Conservation (phyloP, 108 stramenopile genomes). For the Skeletonema grethae region DNA sequence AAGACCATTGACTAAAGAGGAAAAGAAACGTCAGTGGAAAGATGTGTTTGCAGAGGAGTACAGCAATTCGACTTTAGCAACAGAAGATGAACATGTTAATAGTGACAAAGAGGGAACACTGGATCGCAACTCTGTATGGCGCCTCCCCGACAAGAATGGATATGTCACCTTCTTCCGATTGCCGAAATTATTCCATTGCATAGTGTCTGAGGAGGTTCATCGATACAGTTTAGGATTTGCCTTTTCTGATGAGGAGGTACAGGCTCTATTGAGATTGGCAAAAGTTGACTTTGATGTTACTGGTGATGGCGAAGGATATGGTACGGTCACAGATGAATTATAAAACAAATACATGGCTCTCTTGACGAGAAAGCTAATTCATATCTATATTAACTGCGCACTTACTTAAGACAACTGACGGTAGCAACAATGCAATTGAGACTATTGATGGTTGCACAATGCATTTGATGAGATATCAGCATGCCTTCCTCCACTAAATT, state of each 20-base stretch:
- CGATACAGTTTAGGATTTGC: conserved; percentile 54
- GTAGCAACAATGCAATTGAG: not conserved
- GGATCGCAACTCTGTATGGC: conserved; percentile 41
- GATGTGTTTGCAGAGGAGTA: conserved; percentile 44
- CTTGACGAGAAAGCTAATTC: not conserved
- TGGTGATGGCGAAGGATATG: not conserved
- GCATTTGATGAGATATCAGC: not conserved
- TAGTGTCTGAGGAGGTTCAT: conserved; percentile 51
- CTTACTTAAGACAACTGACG: not conserved
- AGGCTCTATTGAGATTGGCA: conserved; percentile 37
- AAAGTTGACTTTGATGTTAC: conserved; percentile 40
- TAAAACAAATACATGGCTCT: not conserved
- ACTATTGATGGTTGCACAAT: not conserved
- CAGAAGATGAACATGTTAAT: not conserved
- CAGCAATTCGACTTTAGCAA: not conserved
- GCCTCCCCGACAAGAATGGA: conserved; percentile 45
- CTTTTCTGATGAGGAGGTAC: conserved; percentile 50
- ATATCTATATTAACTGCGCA: not conserved
- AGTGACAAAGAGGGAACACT: not conserved
- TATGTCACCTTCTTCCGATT: conserved; percentile 48
- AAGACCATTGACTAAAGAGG: conserved; percentile 27
- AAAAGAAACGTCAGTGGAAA: conserved; percentile 31
- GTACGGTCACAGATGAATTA: not conserved
- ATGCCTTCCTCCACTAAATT: not conserved
- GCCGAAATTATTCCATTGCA: conserved; percentile 47